Evolutionary conservation across 176 grass and related monocot genomes (phyloP).

Genomic region (Dendrocalamus sinicus): DNA sequence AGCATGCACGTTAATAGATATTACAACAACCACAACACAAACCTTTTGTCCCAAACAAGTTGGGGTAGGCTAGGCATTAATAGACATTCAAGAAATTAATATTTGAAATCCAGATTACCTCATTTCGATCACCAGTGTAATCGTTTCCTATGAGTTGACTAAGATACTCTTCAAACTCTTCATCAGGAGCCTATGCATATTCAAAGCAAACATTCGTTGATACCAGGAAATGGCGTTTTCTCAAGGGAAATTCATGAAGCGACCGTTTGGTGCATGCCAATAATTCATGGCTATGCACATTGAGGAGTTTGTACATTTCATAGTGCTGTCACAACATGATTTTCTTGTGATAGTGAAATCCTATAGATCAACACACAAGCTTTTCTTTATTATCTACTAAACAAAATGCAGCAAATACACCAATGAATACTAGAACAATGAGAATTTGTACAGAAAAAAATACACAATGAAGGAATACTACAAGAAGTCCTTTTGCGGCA

Average conservation of each 20-base stretch:
- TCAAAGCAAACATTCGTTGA: conserved; percentile 43
- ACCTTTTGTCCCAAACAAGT: no score
- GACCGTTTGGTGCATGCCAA: conserved; percentile 17
- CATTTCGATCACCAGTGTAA: conserved; percentile 86
- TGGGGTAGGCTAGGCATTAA: no score
- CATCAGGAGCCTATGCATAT: conserved; percentile 89
- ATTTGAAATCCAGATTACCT: conserved; percentile 56
- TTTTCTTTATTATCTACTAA: conserved; percentile 31
- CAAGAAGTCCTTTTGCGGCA: conserved; percentile 4
- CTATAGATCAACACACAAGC: conserved; percentile 15
- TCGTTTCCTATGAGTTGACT: conserved; percentile 80
- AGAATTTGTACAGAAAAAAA: background rate
- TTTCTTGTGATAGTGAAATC: conserved; percentile 33
- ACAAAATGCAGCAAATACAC: conserved; percentile 30
- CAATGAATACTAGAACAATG: background rate
- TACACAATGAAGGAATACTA: conserved; percentile 21
- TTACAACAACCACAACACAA: no score
- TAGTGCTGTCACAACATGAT: conserved; percentile 5
- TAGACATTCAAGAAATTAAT: conserved; percentile 26
- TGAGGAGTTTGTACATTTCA: conserved; percentile 32
- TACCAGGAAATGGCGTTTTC: conserved; percentile 27
- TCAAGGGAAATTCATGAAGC: conserved; percentile 42
- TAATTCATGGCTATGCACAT: conserved; percentile 27
- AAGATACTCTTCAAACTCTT: conserved; percentile 98
- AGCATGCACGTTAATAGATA: background rate